Conservation (phyloP, 345 rosid species). For the Kandelia obovata region DNA sequence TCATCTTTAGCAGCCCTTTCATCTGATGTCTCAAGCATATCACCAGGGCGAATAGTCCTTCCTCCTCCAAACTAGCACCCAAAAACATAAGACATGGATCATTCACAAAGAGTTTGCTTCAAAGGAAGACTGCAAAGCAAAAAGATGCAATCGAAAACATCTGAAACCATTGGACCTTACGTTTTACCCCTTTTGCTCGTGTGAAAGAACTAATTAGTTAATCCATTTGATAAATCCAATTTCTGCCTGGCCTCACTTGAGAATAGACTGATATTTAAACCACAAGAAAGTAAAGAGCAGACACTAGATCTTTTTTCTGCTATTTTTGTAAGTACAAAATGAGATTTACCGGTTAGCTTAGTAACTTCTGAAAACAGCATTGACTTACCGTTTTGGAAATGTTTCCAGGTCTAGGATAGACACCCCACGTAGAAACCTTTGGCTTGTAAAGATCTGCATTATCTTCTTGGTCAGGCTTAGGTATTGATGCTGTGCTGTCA, state of each 20-base stretch:
- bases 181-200: not conserved
- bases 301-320: not conserved
- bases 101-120: not conserved
- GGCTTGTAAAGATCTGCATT: slow-evolving; percentile 65
- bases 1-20: slow-evolving; percentile 67
- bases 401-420: slow-evolving; percentile 80
- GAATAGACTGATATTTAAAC: not conserved
- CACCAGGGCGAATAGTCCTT: slow-evolving; percentile 74
- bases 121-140: not conserved
- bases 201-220: not conserved
- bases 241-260: not conserved
- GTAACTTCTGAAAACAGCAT: not conserved
- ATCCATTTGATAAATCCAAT: not conserved
- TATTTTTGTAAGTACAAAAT: too few species aligned
- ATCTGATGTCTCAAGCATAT: slow-evolving; percentile 67
- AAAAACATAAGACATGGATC: slow-evolving; percentile 15
- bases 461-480: slow-evolving; percentile 37
- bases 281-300: not conserved
- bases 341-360: too few species aligned
- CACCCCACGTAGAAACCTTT: slow-evolving; percentile 91
- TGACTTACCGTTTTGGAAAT: slow-evolving; percentile 66
- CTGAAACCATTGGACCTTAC: slow-evolving; percentile 2
- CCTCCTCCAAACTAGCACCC: slow-evolving; percentile 72
- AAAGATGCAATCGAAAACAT: slow-evolving; percentile 6
- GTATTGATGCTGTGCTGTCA: slow-evolving; percentile 20